Evolutionary conservation across 2,329 filamentous ascomycete species (phyloP), one percentile per base, ranked within the genome.

Genomic region (Mycogone perniciosa): DNA sequence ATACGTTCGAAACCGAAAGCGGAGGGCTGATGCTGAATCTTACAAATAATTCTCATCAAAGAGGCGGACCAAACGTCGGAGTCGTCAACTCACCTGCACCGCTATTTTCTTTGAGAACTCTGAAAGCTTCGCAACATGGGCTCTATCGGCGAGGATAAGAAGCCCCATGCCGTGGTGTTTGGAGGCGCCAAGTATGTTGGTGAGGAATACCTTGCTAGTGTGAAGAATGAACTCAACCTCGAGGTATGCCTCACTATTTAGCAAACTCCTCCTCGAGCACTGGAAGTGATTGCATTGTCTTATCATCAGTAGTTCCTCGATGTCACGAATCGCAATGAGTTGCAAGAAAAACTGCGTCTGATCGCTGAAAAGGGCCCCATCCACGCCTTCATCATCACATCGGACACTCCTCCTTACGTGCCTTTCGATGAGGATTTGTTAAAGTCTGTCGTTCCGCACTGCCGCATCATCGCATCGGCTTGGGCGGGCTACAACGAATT

Each of bases 401-500:
- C 77, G 68, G 75, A 74, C 8, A 74, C 72, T 2, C 63, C 64
- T 7, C 71, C 72, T 0, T 77, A 72, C 48, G 73, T 76, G 48
- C 75, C 75, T 0, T 76, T 79, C 50, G 68, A 77, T 52, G 63
- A 67, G n/a, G 71, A 67, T 4, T 58, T 79, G 4, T 63, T 78
- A 2, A 47, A 54, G 5, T 56, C 63, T 3, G 63, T 78, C 8
- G 54, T 64, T 1, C 74, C 75, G 0, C 48, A 64, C 13, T 75
- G 71, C 50, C 67, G 69, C 48, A 72, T 78, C 49, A 71, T 78
- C 31, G 62, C 67, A 4, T 77, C 75, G 0, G 71, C 71, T 1
- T 71, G 69, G 31, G 74, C 74, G 0, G 75, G 75, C 0, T 77
- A 70, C 60, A 72, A 76, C 52, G 71, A 75, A 55, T 73, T 76